Evolutionary conservation across 495 filamentous ascomycete species (phyloP), one percentile per base, ranked within the genome.

Genomic region (Cercophora newfieldiana): DNA sequence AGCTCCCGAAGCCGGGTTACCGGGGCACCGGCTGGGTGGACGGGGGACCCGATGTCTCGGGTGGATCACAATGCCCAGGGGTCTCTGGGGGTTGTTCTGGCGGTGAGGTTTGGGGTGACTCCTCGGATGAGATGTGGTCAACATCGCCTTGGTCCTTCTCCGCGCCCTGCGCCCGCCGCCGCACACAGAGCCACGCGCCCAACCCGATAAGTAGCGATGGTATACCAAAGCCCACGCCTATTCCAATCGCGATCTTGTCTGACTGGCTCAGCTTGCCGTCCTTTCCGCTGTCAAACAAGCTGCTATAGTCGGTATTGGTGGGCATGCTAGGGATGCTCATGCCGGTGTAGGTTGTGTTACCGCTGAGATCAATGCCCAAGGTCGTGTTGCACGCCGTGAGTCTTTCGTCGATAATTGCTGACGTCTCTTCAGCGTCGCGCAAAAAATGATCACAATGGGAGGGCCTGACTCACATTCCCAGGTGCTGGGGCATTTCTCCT

Each of bases 331-430:
- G 50, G 8, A 53, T 22, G 10, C 8, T 7, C 7, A 53, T 53
- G 21, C 50, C 50, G 7, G 50, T 53, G 50, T 53, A 53, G 21
- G 50, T 53, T 22, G 50, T 53, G 50, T 53, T 53, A 22, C 50
- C 50, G 50, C 50, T 53, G 10, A 53, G 21, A 53, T 53, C 50
- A 7, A 53, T 19, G 10, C 21, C 21, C 50, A 53, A 7, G 21
- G 8, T 19, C 50, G 8, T n/a, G n/a, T n/a, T 53, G 50, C 50
- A 53, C 8, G 21, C 10, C 50, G 8, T 53, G 10, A 14, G 8
- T 53, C 21, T 53, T 12, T 53, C 50, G 21, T 53, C 50, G 21
- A 12, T 12, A 7, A 53, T 22, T 53, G 7, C 50, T 53, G 8
- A 10, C 21, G 21, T 22, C 10, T 7, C 8, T 7, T 53, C 50